Evolutionary conservation across 768 basidiomycete genomes (phyloP).

Genomic region (Kwoniella botswanensis): DNA sequence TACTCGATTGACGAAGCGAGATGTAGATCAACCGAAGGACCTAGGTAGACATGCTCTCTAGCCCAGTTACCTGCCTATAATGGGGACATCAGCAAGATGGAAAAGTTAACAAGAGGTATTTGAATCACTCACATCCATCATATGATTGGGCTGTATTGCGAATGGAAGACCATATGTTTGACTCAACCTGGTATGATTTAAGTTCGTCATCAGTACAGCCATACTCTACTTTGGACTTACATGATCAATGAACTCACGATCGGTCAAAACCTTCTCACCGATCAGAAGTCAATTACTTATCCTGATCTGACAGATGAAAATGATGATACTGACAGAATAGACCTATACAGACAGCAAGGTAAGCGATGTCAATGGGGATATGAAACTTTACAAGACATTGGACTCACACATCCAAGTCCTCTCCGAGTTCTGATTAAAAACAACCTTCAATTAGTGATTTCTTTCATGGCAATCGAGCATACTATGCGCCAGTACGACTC

Average conservation of each 20-base stretch:
- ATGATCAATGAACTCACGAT: constrained; percentile 23
- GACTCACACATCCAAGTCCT: constrained; percentile 45
- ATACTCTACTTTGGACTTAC: neutral
- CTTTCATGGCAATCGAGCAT: too few species aligned
- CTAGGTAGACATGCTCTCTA: constrained; percentile 34
- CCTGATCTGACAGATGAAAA: too few species aligned
- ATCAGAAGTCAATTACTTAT: neutral
- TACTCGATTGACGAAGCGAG: constrained; percentile 39
- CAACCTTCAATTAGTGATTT: too few species aligned
- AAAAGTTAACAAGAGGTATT: too few species aligned
- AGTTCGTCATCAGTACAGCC: neutral
- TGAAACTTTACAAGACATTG: neutral
- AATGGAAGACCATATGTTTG: constrained; percentile 32
- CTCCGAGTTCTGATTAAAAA: constrained; percentile 30
- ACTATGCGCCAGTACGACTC: constrained; percentile 10
- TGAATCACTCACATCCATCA: constrained; percentile 29
- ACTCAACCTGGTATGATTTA: constrained; percentile 16
- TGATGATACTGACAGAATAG: constrained; percentile 30
- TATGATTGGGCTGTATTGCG: constrained; percentile 30
- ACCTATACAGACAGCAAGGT: constrained; percentile 14
- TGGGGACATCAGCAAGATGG: constrained; percentile 3
- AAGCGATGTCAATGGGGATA: neutral
- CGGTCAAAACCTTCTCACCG: constrained; percentile 33
- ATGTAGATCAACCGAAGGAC: constrained; percentile 36
- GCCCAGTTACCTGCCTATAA: constrained; percentile 37